Percentiles rank a stretch among this genome's conserved stretches.
Evolutionary conservation across 2,329 filamentous ascomycete species (phyloP).

Genomic region (Lasiodiplodia gonubiensis): DNA sequence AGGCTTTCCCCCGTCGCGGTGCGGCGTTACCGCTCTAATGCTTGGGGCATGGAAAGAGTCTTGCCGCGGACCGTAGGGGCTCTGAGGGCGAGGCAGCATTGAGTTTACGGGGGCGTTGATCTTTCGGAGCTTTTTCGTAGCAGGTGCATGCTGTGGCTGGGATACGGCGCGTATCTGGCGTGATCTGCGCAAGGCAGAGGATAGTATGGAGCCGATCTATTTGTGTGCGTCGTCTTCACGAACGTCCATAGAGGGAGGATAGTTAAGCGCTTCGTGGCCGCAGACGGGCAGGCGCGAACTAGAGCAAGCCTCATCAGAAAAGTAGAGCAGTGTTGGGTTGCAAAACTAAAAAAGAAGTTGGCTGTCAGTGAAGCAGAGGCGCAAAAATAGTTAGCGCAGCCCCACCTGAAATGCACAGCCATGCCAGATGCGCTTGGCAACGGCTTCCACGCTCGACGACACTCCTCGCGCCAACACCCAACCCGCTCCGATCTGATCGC

Average conservation of each 20-base stretch:
- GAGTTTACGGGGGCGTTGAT: slow-evolving; percentile 10
- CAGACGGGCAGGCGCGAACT: neutral
- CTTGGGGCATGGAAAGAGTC: neutral
- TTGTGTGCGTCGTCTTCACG: slow-evolving; percentile 1
- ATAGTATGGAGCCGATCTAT: slow-evolving; percentile 12
- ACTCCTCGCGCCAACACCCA: slow-evolving; percentile 15
- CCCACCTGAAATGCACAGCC: slow-evolving; percentile 4
- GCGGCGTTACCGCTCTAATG: neutral
- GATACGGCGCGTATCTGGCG: neutral
- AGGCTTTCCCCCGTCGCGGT: neutral
- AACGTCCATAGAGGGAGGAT: neutral
- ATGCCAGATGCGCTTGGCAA: slow-evolving; percentile 7
- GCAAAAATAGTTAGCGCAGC: slow-evolving; percentile 23
- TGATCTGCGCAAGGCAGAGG: slow-evolving; percentile 17
- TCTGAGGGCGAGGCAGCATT: neutral
- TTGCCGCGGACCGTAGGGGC: too few species aligned
- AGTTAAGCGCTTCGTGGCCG: slow-evolving; percentile 3
- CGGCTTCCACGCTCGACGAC: slow-evolving; percentile 9
- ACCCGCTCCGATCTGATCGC: neutral
- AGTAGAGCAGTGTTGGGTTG: neutral
- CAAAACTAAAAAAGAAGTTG: neutral
- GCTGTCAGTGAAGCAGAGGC: neutral
- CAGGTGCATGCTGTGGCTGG: slow-evolving; percentile 1
- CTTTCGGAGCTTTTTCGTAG: slow-evolving; percentile 4
- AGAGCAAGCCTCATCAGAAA: neutral